These are phyloP conservation scores for Malus hybrid DNA, from an alignment of 331 rosid genomes.

Conservation along the genomic window DNA sequence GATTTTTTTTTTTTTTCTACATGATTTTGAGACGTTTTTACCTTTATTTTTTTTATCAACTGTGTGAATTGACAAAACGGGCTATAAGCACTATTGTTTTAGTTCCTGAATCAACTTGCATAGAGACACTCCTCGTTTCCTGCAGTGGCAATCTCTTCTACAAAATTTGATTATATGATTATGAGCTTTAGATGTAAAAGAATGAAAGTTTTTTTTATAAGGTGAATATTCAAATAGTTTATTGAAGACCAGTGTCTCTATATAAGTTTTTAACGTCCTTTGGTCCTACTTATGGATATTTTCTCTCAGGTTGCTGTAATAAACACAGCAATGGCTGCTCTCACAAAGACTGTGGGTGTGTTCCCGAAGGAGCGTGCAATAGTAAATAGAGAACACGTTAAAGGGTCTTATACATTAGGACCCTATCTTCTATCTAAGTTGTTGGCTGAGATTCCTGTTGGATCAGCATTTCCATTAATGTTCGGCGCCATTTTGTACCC, in stretches of 20 bases:
- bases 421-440: conserved; percentile 85
- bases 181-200: neutral
- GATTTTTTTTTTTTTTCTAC: neutral
- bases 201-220: neutral
- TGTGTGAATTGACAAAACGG: neutral
- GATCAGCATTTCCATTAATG: conserved; percentile 87
- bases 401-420: conserved; percentile 81
- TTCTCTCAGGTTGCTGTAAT: conserved; percentile 83
- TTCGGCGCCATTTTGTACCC: conserved; percentile 89
- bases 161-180: neutral
- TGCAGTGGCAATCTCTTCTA: neutral
- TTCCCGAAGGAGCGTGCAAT: conserved; percentile 88
- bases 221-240: neutral
- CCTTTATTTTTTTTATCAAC: neutral
- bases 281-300: conserved; percentile 15
- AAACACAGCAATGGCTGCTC: conserved; percentile 99
- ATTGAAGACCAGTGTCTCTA: neutral
- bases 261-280: conserved; percentile 12
- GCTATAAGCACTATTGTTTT: neutral
- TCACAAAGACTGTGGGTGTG: conserved; percentile 81
- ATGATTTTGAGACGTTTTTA: neutral
- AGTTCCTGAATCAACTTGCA: neutral
- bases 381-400: conserved; percentile 84
- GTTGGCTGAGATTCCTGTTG: conserved; percentile 87
- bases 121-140: neutral